phyloP scores from a whole-genome alignment of 148 eudicot species.

The Rhododendron kiyosumense region DNA sequence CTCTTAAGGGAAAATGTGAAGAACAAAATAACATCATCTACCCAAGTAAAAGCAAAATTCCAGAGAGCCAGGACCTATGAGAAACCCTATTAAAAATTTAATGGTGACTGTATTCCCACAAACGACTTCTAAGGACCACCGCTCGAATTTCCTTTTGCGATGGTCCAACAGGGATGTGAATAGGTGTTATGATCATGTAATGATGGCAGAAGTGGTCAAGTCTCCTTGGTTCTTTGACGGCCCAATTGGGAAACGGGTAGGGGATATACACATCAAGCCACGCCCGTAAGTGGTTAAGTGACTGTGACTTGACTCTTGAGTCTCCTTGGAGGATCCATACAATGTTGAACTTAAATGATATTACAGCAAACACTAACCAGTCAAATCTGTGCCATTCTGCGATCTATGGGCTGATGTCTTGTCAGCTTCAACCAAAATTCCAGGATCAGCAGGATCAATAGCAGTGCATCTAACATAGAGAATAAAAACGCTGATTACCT shows the following conservation, averaged over 20 bases:
- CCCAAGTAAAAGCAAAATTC: background rate
- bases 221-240: background rate
- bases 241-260: background rate
- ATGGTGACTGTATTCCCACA: background rate
- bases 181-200: background rate
- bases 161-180: background rate
- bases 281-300: background rate
- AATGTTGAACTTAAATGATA: background rate
- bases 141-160: background rate
- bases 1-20: background rate
- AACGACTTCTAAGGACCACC: background rate
- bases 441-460: constrained; percentile 97
- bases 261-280: background rate
- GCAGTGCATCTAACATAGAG: constrained; percentile 89
- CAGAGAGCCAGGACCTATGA: background rate
- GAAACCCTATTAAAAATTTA: background rate
- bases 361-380: constrained; percentile 36
- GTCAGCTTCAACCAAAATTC: constrained; percentile 66
- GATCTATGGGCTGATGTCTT: constrained; percentile 38
- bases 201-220: background rate
- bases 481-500: constrained; percentile 70
- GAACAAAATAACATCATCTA: background rate
- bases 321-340: background rate
- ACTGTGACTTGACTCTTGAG: background rate
- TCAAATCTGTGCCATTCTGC: constrained; percentile 50